Conservation (phyloP, 116 monocot species). For the Papilionanthe hybrid region DNA sequence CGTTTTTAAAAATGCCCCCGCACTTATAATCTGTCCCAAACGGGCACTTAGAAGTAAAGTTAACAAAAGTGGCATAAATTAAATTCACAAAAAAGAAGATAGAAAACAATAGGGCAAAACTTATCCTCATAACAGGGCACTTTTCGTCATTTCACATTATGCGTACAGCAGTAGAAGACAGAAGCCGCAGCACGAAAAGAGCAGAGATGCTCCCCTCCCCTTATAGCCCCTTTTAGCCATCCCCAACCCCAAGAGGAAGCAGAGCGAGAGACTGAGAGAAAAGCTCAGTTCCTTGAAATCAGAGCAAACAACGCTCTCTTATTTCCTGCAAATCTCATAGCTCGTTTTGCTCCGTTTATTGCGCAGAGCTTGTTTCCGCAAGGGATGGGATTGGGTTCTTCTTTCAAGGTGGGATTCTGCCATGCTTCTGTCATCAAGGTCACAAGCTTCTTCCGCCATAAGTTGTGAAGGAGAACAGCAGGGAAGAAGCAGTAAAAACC, state of each 20-base stretch:
- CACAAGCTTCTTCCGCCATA: conserved; percentile 65
- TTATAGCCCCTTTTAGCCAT: not conserved
- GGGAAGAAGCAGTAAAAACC: not conserved
- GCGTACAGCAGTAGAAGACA: not conserved
- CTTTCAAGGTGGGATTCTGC: conserved; percentile 16
- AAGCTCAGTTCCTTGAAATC: not conserved
- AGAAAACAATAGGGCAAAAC: too few species aligned
- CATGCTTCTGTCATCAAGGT: conserved; percentile 38
- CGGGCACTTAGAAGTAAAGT: too few species aligned
- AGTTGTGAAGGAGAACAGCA: conserved; percentile 9
- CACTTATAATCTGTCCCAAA: too few species aligned
- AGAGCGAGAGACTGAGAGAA: not conserved
- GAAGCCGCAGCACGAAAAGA: not conserved
- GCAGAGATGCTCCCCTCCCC: not conserved
- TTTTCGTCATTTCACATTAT: not conserved
- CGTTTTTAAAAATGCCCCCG: too few species aligned
- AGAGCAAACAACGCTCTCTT: not conserved
- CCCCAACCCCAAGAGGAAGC: not conserved
- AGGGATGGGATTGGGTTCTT: conserved; percentile 35
- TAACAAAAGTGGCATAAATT: too few species aligned
- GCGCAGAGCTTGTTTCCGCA: not conserved
- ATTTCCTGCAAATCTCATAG: not conserved
- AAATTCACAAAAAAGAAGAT: too few species aligned
- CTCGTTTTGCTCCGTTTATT: not conserved
- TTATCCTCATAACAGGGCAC: not conserved